phyloP scores from a whole-genome alignment of 495 filamentous ascomycete species.

The Tuber umbilicatum region DNA sequence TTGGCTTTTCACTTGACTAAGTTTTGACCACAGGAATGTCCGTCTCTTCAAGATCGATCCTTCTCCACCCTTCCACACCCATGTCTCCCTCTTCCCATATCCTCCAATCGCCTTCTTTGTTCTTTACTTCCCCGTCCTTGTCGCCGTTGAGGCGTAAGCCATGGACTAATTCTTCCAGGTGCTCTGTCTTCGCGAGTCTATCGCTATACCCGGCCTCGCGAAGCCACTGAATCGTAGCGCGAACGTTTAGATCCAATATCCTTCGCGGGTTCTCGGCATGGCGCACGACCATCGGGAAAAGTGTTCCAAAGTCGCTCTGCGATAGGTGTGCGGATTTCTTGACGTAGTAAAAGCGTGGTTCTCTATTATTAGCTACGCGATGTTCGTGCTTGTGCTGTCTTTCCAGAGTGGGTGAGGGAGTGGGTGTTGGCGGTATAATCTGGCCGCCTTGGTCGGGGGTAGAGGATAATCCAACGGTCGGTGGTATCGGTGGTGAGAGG shows the following conservation, averaged over 20 bases:
- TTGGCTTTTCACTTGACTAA: neutral
- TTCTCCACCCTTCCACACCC: neutral
- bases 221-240: conserved; percentile 38
- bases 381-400: neutral
- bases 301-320: conserved; percentile 70
- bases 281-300: conserved; percentile 63
- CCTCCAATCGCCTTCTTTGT: neutral
- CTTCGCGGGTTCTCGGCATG: conserved; percentile 57
- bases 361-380: conserved; percentile 10
- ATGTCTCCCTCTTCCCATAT: neutral
- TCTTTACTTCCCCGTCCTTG: neutral
- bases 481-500: conserved; percentile 5
- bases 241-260: conserved; percentile 55
- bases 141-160: neutral
- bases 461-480: conserved; percentile 12
- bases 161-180: neutral
- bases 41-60: neutral
- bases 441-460: conserved; percentile 10
- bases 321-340: conserved; percentile 58
- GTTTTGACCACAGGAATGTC: neutral
- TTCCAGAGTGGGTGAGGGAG: conserved; percentile 4
- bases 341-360: conserved; percentile 59
- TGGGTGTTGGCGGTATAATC: conserved; percentile 17
- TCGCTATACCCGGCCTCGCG: conserved; percentile 23
- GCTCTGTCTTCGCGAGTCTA: neutral